A percentile compares a stretch with the other conserved stretches of the same genome.
Conservation (phyloP, 495 filamentous ascomycete species). For the Aspergillus egyptiacus region DNA sequence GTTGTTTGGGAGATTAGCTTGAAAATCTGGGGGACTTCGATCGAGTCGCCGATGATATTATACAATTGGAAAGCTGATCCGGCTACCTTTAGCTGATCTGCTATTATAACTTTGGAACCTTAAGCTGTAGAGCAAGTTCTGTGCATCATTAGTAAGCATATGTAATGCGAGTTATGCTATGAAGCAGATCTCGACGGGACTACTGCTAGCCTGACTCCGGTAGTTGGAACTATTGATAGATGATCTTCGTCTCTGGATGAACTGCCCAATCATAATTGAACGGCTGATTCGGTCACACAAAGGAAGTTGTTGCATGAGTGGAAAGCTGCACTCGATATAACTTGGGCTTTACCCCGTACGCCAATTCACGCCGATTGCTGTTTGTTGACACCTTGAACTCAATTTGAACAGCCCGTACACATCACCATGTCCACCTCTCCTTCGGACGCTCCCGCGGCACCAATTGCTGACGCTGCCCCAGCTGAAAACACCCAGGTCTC, state of each 20-base stretch:
- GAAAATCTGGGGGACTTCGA: no score
- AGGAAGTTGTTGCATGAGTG: neutral
- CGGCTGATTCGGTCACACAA: neutral
- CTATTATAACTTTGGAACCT: no score
- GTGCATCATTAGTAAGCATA: constrained; percentile 1
- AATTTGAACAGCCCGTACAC: neutral
- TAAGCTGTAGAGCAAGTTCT: no score
- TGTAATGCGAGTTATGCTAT: neutral
- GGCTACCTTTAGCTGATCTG: no score
- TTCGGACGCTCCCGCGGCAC: neutral
- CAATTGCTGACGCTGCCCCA: neutral
- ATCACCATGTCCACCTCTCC: constrained; percentile 3
- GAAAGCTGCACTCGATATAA: neutral
- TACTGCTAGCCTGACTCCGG: no score
- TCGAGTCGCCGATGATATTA: no score
- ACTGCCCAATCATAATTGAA: neutral
- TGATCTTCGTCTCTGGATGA: neutral
- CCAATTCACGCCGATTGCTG: neutral
- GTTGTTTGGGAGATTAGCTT: no score
- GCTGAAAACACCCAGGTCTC: constrained; percentile 2
- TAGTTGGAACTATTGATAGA: neutral
- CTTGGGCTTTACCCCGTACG: neutral
- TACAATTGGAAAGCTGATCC: no score
- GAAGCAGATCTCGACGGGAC: neutral
- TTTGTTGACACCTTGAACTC: neutral